phyloP scores from a whole-genome alignment of 306 rosid species.

The Trichosanthes cucumerina region DNA sequence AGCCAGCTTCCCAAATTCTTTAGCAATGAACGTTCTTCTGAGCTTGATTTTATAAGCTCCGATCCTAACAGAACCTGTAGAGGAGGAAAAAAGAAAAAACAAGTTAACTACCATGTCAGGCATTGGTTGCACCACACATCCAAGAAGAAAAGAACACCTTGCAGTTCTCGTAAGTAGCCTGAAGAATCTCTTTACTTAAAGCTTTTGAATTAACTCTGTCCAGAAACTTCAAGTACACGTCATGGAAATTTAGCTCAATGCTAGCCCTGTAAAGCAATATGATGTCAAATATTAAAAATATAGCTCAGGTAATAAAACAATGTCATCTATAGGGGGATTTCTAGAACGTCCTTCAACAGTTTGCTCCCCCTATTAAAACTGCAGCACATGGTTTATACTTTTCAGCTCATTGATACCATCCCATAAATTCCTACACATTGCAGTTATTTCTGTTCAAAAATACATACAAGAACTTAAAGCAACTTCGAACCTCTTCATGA shows the following conservation, averaged over 20 bases:
- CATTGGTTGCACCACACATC: background rate
- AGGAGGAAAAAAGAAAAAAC: background rate
- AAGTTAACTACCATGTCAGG: background rate
- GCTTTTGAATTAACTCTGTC: conserved; percentile 78
- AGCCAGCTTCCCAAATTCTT: conserved; percentile 99
- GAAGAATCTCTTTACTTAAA: conserved; percentile 76
- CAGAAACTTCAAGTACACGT: conserved; percentile 79
- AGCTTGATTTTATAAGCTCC: conserved; percentile 89
- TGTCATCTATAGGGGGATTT: background rate
- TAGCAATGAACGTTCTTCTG: conserved; percentile 95
- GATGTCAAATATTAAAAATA: background rate
- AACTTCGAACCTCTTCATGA: conserved; percentile 77
- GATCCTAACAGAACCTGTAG: conserved; percentile 93
- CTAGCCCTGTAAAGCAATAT: conserved; percentile 60
- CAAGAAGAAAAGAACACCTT: conserved; percentile 40
- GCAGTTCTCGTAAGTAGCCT: conserved; percentile 95
- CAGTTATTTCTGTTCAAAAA: background rate
- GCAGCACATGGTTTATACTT: background rate
- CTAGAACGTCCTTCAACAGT: background rate
- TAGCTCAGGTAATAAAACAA: background rate
- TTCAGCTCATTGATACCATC: background rate
- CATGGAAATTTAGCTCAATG: conserved; percentile 97
- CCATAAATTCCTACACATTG: background rate
- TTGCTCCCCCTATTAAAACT: background rate
- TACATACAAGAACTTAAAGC: background rate